phyloP scores from a whole-genome alignment of 495 filamentous ascomycete species.

The Penicillium paxilli region DNA sequence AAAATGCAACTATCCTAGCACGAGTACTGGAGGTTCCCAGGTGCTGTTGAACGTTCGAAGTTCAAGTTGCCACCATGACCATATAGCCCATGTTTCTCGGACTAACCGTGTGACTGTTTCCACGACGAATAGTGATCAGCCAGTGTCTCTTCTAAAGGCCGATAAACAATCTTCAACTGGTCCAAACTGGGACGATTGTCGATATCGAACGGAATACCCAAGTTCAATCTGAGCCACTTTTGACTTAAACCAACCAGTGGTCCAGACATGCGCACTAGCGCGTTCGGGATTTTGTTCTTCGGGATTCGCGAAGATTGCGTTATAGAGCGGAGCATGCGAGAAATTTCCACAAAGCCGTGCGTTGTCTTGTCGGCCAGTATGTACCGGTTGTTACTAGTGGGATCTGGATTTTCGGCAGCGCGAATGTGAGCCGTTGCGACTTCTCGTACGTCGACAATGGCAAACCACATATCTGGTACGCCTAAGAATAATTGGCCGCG shows the following conservation, averaged over 20 bases:
- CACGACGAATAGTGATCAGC: conserved; percentile 17
- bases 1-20: no score
- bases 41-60: no score
- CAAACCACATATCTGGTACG: conserved; percentile 13
- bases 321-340: conserved; percentile 11
- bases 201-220: conserved; percentile 16
- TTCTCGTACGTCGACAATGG: conserved; percentile 15
- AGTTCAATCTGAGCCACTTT: conserved; percentile 14
- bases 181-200: conserved; percentile 15
- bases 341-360: conserved; percentile 12
- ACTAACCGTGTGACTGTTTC: conserved; percentile 4
- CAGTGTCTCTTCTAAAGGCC: conserved; percentile 19
- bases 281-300: conserved; percentile 9
- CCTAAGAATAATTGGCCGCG: conserved; percentile 7
- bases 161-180: conserved; percentile 15
- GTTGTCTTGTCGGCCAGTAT: conserved; percentile 11
- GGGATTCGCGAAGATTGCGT: conserved; percentile 13
- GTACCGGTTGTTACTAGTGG: conserved; percentile 13
- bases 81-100: not conserved
- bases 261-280: conserved; percentile 11
- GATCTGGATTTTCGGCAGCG: conserved; percentile 7
- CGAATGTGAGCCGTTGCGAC: conserved; percentile 14
- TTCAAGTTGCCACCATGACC: not conserved
- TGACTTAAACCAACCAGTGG: conserved; percentile 15
- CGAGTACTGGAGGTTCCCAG: no score